Evolutionary conservation across 2,329 filamentous ascomycete genomes (phyloP).

Genomic region (Colletotrichum sp.): DNA sequence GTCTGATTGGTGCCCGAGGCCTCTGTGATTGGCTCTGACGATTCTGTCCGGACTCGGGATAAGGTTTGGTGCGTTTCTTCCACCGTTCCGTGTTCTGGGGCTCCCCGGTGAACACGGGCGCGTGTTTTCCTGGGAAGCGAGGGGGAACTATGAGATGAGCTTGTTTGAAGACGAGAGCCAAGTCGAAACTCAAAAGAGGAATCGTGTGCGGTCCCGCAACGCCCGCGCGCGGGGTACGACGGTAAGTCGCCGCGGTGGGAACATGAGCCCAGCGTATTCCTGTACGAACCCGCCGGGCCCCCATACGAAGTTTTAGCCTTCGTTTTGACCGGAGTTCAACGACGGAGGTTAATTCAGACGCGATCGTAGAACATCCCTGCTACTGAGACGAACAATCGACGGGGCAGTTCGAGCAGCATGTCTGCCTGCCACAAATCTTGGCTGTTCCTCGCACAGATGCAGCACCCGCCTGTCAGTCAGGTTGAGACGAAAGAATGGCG

Average conservation of each 20-base stretch:
- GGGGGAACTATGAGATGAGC: neutral
- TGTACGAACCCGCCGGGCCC: neutral
- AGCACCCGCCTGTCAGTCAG: neutral
- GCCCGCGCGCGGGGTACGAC: neutral
- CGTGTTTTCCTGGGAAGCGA: neutral
- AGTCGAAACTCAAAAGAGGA: neutral
- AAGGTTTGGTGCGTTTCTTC: neutral
- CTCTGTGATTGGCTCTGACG: neutral
- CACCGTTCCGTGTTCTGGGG: neutral
- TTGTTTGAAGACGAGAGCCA: neutral
- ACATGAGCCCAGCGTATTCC: neutral
- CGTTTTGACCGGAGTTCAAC: neutral
- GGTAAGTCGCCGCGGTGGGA: neutral
- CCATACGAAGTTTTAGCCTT: neutral
- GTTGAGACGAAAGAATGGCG: neutral
- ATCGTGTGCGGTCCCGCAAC: neutral
- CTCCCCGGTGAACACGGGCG: neutral
- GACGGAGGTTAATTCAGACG: neutral
- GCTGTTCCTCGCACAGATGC: neutral
- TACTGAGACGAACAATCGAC: neutral
- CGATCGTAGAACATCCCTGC: neutral
- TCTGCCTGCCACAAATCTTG: neutral
- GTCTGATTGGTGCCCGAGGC: neutral
- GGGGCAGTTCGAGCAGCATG: neutral
- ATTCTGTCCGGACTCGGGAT: neutral